Percentiles rank a stretch among this genome's conserved stretches.
These are phyloP conservation scores for Tylopilus sp. DNA, from an alignment of 768 basidiomycete species.

Conservation along the genomic window DNA sequence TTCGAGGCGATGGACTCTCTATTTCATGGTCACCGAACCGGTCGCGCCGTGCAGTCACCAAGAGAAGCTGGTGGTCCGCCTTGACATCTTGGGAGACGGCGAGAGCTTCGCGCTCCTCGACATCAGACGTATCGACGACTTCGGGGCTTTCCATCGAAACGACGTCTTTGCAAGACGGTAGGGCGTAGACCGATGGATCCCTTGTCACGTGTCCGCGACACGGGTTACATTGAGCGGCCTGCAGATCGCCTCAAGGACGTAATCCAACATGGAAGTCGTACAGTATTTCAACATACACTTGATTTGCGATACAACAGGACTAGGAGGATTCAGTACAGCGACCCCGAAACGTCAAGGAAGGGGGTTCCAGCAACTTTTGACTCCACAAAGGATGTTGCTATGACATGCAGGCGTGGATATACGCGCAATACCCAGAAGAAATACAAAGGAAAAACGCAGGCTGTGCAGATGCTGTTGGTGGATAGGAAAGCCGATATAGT, in stretches of 20 bases:
- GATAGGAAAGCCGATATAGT: constrained; percentile 9
- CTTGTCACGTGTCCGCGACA: constrained; percentile 21
- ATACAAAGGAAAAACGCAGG: not conserved
- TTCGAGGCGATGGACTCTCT: constrained; percentile 30
- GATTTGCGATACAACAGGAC: constrained; percentile 18
- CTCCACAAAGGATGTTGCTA: constrained; percentile 7
- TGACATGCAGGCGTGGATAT: constrained; percentile 21
- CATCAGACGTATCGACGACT: constrained; percentile 61
- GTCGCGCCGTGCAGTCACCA: not conserved
- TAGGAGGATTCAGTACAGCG: constrained; percentile 5
- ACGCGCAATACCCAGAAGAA: constrained; percentile 15
- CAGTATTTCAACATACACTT: constrained; percentile 10
- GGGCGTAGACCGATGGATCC: not conserved
- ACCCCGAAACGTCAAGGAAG: not conserved
- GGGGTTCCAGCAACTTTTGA: not conserved
- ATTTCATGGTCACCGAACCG: constrained; percentile 8
- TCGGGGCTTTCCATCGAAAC: constrained; percentile 31
- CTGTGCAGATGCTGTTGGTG: constrained; percentile 13
- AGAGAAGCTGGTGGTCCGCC: too few relatives aligned
- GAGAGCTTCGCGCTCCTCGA: constrained; percentile 54
- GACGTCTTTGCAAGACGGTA: not conserved
- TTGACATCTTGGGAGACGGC: constrained; percentile 12
- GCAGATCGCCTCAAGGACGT: too few relatives aligned
- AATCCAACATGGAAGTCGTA: not conserved
- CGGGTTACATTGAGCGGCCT: too few relatives aligned